phyloP scores from a whole-genome alignment of 2,329 filamentous ascomycete genomes.

The Rhynchosporium secalis region DNA sequence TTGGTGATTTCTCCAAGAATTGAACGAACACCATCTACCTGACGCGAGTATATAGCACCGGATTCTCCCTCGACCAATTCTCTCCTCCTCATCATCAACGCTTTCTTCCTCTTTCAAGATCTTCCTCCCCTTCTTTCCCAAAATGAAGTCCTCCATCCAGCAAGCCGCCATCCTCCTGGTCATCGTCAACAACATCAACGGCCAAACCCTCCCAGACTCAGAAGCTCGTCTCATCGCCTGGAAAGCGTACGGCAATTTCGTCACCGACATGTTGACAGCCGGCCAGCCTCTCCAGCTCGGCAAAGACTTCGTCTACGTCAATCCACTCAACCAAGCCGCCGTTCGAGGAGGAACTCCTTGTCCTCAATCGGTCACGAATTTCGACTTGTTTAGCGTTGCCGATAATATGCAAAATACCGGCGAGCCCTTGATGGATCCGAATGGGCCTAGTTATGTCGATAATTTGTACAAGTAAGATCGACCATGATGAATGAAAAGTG shows the following conservation, averaged over 20 bases:
- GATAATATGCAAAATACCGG: background rate
- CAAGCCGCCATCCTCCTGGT: background rate
- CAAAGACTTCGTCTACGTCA: slow-evolving; percentile 9
- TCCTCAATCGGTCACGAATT: slow-evolving; percentile 8
- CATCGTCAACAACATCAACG: background rate
- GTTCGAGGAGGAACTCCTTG: slow-evolving; percentile 8
- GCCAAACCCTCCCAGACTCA: background rate
- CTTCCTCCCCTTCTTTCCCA: background rate
- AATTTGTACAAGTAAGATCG: background rate
- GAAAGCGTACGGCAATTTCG: slow-evolving; percentile 5
- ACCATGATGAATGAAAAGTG: background rate
- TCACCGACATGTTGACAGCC: slow-evolving; percentile 2
- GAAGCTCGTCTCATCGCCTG: slow-evolving; percentile 10
- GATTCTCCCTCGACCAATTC: background rate
- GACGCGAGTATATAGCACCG: background rate
- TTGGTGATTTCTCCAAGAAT: background rate
- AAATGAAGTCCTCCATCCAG: slow-evolving; percentile 2
- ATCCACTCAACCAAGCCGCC: slow-evolving; percentile 4
- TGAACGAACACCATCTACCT: background rate
- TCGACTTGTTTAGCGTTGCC: slow-evolving; percentile 4
- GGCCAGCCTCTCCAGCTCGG: background rate
- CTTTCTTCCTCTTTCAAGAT: background rate
- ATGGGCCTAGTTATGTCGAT: slow-evolving; percentile 3
- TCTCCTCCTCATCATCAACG: background rate
- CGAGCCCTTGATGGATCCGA: slow-evolving; percentile 7